These are phyloP conservation scores for Vararia minispora DNA, from an alignment of 768 basidiomycete genomes.

Conservation along the genomic window DNA sequence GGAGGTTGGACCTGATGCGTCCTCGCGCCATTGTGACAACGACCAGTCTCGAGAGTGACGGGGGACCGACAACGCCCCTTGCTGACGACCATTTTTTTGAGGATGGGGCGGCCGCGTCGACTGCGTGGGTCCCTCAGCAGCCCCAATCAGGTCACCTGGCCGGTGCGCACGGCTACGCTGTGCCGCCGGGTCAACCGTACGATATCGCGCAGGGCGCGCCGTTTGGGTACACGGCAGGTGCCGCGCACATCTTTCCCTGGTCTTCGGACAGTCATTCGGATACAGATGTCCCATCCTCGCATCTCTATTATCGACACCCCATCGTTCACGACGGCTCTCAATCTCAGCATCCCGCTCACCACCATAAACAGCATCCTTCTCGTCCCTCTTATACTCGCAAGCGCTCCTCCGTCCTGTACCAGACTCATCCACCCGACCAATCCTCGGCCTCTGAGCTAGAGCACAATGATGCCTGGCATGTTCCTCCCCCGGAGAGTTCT, in stretches of 20 bases:
- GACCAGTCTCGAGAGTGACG: not conserved
- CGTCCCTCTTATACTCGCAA: not conserved
- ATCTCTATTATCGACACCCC: conserved; percentile 1
- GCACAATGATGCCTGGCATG: too few relatives aligned
- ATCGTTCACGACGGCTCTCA: not conserved
- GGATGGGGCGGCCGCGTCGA: not conserved
- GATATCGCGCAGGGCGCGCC: too few relatives aligned
- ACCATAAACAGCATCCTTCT: not conserved
- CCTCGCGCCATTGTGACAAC: conserved; percentile 24
- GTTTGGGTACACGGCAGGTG: too few relatives aligned
- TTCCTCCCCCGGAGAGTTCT: not conserved
- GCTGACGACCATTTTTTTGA: not conserved
- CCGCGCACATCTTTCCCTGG: too few relatives aligned
- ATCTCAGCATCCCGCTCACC: not conserved
- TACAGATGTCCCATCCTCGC: too few relatives aligned
- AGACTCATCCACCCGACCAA: not conserved
- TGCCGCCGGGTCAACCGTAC: too few relatives aligned
- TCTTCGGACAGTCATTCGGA: too few relatives aligned
- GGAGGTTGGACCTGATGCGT: conserved; percentile 81
- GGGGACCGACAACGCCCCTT: too few relatives aligned
- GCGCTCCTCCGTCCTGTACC: not conserved
- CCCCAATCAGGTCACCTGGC: too few relatives aligned
- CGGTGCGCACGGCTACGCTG: too few relatives aligned
- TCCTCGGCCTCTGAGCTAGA: not conserved
- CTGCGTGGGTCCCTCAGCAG: not conserved